phyloP scores from a whole-genome alignment of 305 asterid genomes.

The Stenogyne calaminthoides region DNA sequence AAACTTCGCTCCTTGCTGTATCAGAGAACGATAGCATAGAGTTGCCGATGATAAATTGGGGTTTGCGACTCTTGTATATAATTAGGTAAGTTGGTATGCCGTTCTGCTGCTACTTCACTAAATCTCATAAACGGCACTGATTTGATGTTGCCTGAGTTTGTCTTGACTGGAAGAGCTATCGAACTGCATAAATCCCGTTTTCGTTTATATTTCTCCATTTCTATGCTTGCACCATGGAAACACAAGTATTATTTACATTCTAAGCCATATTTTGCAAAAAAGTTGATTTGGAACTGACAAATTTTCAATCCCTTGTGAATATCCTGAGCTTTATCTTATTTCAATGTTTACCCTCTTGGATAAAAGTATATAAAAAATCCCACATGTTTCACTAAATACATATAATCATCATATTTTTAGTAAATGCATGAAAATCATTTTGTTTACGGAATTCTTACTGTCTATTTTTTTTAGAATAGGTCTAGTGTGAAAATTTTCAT shows the following conservation, averaged over 20 bases:
- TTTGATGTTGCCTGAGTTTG: neutral
- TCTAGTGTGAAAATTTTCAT: too few relatives aligned
- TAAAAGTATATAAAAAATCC: too few relatives aligned
- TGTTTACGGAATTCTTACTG: too few relatives aligned
- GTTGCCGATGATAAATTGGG: neutral
- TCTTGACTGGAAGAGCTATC: neutral
- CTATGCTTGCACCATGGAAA: neutral
- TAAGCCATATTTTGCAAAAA: neutral
- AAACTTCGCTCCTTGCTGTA: conserved; percentile 47
- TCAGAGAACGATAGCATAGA: conserved; percentile 8
- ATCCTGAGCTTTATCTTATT: neutral
- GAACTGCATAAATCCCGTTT: neutral
- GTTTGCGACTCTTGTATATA: conserved; percentile 18
- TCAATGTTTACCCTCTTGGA: too few relatives aligned
- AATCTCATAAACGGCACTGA: neutral
- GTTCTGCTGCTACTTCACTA: neutral
- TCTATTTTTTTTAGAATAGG: too few relatives aligned
- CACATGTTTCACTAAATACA: too few relatives aligned
- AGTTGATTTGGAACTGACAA: neutral
- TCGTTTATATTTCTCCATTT: neutral
- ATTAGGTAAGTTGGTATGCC: neutral
- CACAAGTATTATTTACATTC: neutral
- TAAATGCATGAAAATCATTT: too few relatives aligned
- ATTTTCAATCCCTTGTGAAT: neutral
- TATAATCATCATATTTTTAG: too few relatives aligned